Evolutionary conservation across 306 rosid genomes (phyloP).

Genomic region (Abrus precatorius): DNA sequence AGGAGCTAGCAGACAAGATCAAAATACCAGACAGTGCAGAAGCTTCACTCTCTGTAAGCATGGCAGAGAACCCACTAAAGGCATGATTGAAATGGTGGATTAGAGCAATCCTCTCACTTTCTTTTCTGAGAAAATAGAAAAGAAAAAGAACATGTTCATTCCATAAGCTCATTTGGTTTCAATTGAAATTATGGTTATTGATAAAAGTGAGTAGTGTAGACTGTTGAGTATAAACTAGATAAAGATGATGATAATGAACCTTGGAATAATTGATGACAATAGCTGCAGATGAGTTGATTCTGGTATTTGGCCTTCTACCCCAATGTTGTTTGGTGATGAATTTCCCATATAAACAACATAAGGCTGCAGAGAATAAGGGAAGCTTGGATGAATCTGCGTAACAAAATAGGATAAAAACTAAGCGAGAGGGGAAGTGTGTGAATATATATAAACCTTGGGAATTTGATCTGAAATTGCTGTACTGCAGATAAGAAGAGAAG

Average conservation of each 20-base stretch:
- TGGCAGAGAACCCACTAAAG: slow-evolving; percentile 89
- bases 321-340: slow-evolving; percentile 59
- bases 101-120: slow-evolving; percentile 64
- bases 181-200: background rate
- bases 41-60: slow-evolving; percentile 89
- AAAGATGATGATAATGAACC: slow-evolving; percentile 34
- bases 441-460: slow-evolving; percentile 65
- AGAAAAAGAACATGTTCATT: background rate
- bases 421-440: background rate
- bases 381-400: background rate
- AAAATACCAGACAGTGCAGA: slow-evolving; percentile 75
- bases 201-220: background rate
- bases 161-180: slow-evolving; percentile 14
- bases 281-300: slow-evolving; percentile 68
- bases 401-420: background rate
- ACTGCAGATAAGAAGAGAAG: slow-evolving; percentile 47
- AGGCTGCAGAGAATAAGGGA: slow-evolving; percentile 60
- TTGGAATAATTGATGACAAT: slow-evolving; percentile 70
- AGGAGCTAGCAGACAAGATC: background rate
- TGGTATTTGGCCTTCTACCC: slow-evolving; percentile 47
- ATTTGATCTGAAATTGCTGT: slow-evolving; percentile 58
- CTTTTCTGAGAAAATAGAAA: slow-evolving; percentile 59
- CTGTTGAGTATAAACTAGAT: background rate
- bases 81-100: slow-evolving; percentile 82
- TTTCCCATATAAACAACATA: slow-evolving; percentile 93